A percentile compares a stretch with the other conserved stretches of the same genome.
These are phyloP conservation scores for Moelleriella libera DNA, from an alignment of 2,329 filamentous ascomycete genomes.

Conservation along the genomic window DNA sequence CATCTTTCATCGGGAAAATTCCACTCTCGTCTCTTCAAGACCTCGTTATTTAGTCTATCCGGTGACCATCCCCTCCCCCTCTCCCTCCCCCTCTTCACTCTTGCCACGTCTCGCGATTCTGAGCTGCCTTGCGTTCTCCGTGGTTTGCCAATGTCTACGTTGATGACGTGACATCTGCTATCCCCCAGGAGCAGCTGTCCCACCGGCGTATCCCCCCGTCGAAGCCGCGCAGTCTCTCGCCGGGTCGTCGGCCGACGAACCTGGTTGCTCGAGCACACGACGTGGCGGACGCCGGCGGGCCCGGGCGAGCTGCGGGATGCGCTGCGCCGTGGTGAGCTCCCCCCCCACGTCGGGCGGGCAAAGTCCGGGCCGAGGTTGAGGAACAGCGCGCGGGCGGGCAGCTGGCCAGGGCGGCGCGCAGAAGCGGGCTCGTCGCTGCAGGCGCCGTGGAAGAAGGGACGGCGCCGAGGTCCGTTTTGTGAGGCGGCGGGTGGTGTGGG, in stretches of 20 bases:
- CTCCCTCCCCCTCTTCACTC: no score
- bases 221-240: no score
- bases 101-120: no score
- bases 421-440: slow-evolving; percentile 17
- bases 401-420: slow-evolving; percentile 14
- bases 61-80: no score
- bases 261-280: slow-evolving; percentile 21
- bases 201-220: no score
- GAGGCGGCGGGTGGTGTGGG: slow-evolving; percentile 13
- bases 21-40: no score
- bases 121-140: no score
- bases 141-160: no score
- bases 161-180: no score
- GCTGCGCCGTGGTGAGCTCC: slow-evolving; percentile 15
- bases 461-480: slow-evolving; percentile 20
- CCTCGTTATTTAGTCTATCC: no score
- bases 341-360: slow-evolving; percentile 11
- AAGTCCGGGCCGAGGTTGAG: slow-evolving; percentile 19
- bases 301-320: slow-evolving; percentile 21
- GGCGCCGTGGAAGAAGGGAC: slow-evolving; percentile 16
- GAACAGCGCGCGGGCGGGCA: slow-evolving; percentile 18
- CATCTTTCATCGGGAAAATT: no score
- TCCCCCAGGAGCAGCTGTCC: no score
- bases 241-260: slow-evolving; percentile 15
- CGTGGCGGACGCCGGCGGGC: slow-evolving; percentile 21